phyloP scores from a whole-genome alignment of 371 early-diverging fungal genomes.

The Mortierella sp. region DNA sequence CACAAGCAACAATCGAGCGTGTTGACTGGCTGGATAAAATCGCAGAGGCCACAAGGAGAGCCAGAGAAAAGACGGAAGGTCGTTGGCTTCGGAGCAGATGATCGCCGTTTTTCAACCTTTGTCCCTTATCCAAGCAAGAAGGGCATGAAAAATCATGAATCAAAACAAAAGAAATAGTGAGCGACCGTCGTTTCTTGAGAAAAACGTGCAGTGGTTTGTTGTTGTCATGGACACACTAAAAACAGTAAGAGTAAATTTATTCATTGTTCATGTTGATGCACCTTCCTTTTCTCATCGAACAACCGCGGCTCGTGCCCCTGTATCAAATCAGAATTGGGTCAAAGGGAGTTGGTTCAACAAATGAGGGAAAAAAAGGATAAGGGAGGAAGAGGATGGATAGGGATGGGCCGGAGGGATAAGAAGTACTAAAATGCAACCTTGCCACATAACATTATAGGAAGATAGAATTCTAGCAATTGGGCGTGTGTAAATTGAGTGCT shows the following conservation, averaged over 20 bases:
- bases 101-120: background rate
- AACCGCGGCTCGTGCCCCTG: background rate
- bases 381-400: background rate
- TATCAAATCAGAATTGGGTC: slow-evolving; percentile 5
- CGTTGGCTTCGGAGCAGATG: background rate
- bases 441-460: background rate
- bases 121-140: background rate
- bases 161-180: background rate
- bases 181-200: slow-evolving; percentile 1
- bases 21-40: slow-evolving; percentile 10
- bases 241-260: background rate
- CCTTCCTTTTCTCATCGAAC: background rate
- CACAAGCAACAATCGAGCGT: background rate
- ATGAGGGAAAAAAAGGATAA: background rate
- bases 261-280: background rate
- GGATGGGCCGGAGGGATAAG: background rate
- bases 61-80: background rate
- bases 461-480: background rate
- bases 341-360: background rate
- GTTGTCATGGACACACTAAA: background rate
- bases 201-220: background rate
- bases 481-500: background rate
- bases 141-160: too few relatives aligned
- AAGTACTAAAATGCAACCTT: background rate
- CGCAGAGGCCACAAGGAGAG: background rate